Conservation (phyloP, 2,329 filamentous ascomycete genomes). For the Dactylellina leptospora region DNA sequence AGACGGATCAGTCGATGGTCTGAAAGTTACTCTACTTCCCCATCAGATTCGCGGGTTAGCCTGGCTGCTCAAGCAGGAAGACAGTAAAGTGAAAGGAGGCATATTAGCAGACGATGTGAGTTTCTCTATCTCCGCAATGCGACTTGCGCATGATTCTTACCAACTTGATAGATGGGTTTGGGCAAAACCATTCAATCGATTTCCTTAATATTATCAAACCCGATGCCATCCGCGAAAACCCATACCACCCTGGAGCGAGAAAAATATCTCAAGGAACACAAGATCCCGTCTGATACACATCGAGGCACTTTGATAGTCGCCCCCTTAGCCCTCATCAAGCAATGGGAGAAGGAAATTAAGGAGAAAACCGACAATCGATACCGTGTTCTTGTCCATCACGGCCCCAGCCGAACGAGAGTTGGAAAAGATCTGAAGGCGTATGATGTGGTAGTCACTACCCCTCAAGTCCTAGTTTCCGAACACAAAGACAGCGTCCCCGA, state of each 20-base stretch:
- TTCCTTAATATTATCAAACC: constrained; percentile 83
- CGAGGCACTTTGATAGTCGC: constrained; percentile 91
- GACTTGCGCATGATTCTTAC: neutral
- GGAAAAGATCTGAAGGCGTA: constrained; percentile 80
- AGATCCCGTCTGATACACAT: constrained; percentile 73
- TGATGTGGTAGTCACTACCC: constrained; percentile 96
- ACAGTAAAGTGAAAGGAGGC: constrained; percentile 85
- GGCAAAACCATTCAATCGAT: constrained; percentile 97
- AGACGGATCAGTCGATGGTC: constrained; percentile 76
- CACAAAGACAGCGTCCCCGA: constrained; percentile 74
- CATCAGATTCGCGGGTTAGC: constrained; percentile 93
- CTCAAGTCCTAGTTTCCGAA: constrained; percentile 93
- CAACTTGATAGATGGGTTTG: constrained; percentile 74
- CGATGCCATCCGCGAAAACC: constrained; percentile 72
- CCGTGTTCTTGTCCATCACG: constrained; percentile 89
- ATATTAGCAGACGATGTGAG: constrained; percentile 84
- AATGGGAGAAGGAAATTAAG: constrained; percentile 94
- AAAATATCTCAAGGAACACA: constrained; percentile 66
- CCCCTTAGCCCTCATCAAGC: constrained; percentile 90
- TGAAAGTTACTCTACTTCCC: constrained; percentile 86
- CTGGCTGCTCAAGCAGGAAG: constrained; percentile 95
- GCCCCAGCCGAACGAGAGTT: constrained; percentile 81
- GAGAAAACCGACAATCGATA: constrained; percentile 80
- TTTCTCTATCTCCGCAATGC: too few relatives aligned
- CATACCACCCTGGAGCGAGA: constrained; percentile 61